phyloP scores from a whole-genome alignment of 495 filamentous ascomycete genomes.

The Bombardia bombarda region DNA sequence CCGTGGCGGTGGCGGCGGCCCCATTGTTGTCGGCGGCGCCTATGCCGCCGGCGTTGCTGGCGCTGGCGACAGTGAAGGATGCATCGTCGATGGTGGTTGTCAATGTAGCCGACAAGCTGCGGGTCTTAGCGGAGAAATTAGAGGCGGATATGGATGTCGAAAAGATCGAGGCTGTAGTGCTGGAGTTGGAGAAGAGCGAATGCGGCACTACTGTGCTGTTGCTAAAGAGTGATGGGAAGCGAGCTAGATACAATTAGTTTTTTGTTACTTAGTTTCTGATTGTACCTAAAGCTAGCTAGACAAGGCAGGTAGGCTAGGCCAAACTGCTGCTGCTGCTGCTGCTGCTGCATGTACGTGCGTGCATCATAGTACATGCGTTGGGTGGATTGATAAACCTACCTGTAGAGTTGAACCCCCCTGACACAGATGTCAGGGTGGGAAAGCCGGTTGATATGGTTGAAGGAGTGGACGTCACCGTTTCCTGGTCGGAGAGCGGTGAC shows the following conservation, averaged over 20 bases:
- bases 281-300: too few species aligned
- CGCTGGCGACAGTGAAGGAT: conserved; percentile 4
- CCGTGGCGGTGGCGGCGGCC: background rate
- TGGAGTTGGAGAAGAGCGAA: conserved; percentile 23
- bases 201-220: conserved; percentile 24
- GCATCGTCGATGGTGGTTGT: conserved; percentile 6
- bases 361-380: too few species aligned
- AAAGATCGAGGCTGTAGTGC: conserved; percentile 17
- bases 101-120: conserved; percentile 7
- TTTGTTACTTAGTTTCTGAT: too few species aligned
- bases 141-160: conserved; percentile 17
- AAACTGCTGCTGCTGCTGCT: too few species aligned
- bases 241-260: conserved; percentile 15
- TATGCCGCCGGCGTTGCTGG: background rate
- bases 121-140: conserved; percentile 10
- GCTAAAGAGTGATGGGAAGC: conserved; percentile 27
- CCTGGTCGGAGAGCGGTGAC: conserved; percentile 12
- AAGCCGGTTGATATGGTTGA: conserved; percentile 34
- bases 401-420: conserved; percentile 31
- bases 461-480: conserved; percentile 41
- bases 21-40: conserved; percentile 1
- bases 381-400: conserved; percentile 19
- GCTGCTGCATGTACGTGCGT: too few species aligned
- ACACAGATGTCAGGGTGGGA: conserved; percentile 27
- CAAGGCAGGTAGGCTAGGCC: too few species aligned